A percentile compares a stretch with the other conserved stretches of the same genome.
These are phyloP conservation scores for Yarrowia sp. DNA, from an alignment of 805 yeast genomes.

Conservation along the genomic window DNA sequence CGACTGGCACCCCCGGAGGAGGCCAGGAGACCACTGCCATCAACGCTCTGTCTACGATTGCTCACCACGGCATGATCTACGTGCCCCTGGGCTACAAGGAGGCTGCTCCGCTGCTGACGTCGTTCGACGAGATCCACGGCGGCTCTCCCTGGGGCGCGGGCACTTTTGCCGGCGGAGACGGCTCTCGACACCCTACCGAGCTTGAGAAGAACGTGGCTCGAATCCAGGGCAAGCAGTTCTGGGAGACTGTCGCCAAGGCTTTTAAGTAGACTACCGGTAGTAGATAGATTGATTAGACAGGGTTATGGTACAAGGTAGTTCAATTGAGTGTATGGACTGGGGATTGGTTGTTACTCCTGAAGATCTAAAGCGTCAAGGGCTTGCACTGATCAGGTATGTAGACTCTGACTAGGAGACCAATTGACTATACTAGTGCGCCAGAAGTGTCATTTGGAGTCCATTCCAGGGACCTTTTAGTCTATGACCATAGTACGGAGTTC, in stretches of 20 bases:
- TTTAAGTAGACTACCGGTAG: background rate
- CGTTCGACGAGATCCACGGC: slow-evolving; percentile 70
- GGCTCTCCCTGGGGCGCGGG: slow-evolving; percentile 91
- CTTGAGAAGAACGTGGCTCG: slow-evolving; percentile 65
- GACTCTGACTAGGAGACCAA: no score
- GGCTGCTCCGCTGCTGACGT: slow-evolving; percentile 54
- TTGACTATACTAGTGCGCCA: no score
- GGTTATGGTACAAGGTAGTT: no score
- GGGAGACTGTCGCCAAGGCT: slow-evolving; percentile 41
- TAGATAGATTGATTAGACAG: no score
- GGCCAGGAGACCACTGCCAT: slow-evolving; percentile 73
- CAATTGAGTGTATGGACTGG: no score
- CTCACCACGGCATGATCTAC: slow-evolving; percentile 75
- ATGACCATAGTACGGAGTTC: no score
- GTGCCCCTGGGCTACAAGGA: slow-evolving; percentile 74
- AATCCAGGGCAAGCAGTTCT: slow-evolving; percentile 68
- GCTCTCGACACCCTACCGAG: slow-evolving; percentile 64
- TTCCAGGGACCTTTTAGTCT: no score
- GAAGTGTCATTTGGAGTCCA: no score
- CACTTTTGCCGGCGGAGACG: slow-evolving; percentile 70
- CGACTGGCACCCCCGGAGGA: slow-evolving; percentile 73
- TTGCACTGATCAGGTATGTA: no score
- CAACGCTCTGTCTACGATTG: slow-evolving; percentile 55
- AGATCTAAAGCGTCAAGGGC: no score
- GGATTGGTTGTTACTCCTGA: no score